Evolutionary conservation across 1,139 yeast genomes (phyloP).

Genomic region (Debaryomyces psychrophilus): DNA sequence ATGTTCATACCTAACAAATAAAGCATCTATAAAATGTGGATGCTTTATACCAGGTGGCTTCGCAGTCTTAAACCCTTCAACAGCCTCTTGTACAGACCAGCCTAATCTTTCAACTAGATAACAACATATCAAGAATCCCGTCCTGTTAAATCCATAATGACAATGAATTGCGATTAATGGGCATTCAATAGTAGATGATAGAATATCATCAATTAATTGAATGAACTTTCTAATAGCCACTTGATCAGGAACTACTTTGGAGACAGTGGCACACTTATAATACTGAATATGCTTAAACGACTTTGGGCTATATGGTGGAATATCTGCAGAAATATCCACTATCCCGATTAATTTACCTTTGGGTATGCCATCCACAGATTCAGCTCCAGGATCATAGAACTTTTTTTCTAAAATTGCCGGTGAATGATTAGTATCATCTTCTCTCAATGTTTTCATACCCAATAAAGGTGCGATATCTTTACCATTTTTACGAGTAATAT

Average conservation of each 20-base stretch:
- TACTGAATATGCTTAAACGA: constrained; percentile 57
- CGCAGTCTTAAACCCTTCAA: constrained; percentile 59
- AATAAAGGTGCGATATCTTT: constrained; percentile 52
- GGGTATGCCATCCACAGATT: constrained; percentile 19
- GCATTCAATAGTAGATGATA: constrained; percentile 25
- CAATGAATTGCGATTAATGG: constrained; percentile 71
- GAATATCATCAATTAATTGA: constrained; percentile 53
- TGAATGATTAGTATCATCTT: constrained; percentile 63
- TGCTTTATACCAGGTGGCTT: constrained; percentile 78
- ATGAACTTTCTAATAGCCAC: constrained; percentile 61
- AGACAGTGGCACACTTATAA: constrained; percentile 76
- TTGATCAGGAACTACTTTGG: constrained; percentile 74
- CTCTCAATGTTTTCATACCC: constrained; percentile 77
- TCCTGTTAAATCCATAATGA: constrained; percentile 80
- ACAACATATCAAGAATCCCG: constrained; percentile 75
- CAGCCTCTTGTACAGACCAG: constrained; percentile 65
- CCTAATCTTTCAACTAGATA: constrained; percentile 64
- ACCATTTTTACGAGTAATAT: constrained; percentile 38
- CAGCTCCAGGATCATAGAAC: constrained; percentile 41
- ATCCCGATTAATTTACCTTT: constrained; percentile 54
- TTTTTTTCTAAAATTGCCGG: constrained; percentile 54
- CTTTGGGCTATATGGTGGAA: constrained; percentile 72
- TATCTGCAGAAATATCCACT: constrained; percentile 74
- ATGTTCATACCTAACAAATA: constrained; percentile 63
- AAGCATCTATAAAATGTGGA: constrained; percentile 75